A percentile compares a stretch with the other conserved stretches of the same genome.
Evolutionary conservation across 768 basidiomycete genomes (phyloP).

Genomic region (Cystobasidium onofrii): DNA sequence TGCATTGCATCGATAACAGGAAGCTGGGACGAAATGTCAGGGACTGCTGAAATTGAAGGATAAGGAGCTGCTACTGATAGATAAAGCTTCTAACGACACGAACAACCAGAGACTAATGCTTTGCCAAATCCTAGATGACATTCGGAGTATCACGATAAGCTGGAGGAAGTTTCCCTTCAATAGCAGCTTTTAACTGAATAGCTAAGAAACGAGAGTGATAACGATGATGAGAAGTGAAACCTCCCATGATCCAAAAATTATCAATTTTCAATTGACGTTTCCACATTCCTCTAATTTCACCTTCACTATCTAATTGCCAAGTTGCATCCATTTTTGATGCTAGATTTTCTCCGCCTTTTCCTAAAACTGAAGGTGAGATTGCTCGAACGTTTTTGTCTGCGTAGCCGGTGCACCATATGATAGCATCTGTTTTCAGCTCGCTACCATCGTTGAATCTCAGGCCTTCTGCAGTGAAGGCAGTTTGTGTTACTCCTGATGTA

Average conservation of each 20-base stretch:
- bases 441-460: not conserved
- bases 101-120: not conserved
- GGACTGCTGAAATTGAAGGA: not conserved
- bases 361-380: not conserved
- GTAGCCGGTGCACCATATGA: conserved; percentile 17
- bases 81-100: not conserved
- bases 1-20: too few species aligned
- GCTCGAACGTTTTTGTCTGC: not conserved
- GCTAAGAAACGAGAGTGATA: conserved; percentile 1
- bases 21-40: too few species aligned
- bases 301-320: not conserved
- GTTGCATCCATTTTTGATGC: not conserved
- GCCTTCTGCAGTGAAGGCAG: not conserved
- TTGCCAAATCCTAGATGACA: not conserved
- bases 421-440: not conserved
- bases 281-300: conserved; percentile 5
- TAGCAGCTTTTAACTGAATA: conserved; percentile 2
- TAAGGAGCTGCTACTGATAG: not conserved
- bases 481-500: not conserved
- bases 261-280: not conserved
- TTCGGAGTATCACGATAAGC: conserved; percentile 9
- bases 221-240: not conserved
- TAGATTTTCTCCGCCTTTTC: not conserved
- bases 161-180: conserved; percentile 3
- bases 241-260: conserved; percentile 7